Conservation (phyloP, 1,139 yeast genomes). For the Debaryomycetaceae sp. region DNA sequence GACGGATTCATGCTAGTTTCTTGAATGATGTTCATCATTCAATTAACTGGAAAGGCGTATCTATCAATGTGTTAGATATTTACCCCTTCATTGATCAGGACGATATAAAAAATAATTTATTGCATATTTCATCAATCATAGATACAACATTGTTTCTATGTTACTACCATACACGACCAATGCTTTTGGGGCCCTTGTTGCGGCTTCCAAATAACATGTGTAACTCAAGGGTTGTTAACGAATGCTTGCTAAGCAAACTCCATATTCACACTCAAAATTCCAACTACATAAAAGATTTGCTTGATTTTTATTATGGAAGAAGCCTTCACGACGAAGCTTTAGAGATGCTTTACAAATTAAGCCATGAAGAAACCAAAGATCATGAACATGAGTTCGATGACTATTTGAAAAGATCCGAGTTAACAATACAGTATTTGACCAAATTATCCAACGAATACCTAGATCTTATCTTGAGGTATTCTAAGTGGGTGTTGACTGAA, state of each 20-base stretch:
- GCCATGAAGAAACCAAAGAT: constrained; percentile 22
- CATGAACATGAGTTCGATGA: constrained; percentile 23
- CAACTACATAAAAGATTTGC: constrained; percentile 60
- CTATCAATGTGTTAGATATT: constrained; percentile 39
- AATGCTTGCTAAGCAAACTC: constrained; percentile 40
- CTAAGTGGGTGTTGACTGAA: constrained; percentile 51
- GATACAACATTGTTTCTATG: constrained; percentile 81
- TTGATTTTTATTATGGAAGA: constrained; percentile 74
- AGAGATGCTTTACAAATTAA: constrained; percentile 45
- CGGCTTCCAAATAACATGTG: constrained; percentile 72
- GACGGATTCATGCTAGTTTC: constrained; percentile 45
- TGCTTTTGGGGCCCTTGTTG: constrained; percentile 78
- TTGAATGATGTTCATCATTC: constrained; percentile 22
- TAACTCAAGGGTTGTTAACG: constrained; percentile 60
- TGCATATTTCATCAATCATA: constrained; percentile 46
- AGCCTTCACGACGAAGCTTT: constrained; percentile 67
- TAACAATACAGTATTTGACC: constrained; percentile 65
- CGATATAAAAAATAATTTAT: constrained; percentile 11
- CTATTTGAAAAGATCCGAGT: constrained; percentile 39
- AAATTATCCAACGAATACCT: constrained; percentile 51
- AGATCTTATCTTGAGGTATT: constrained; percentile 56
- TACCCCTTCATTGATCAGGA: constrained; percentile 18
- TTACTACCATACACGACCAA: constrained; percentile 64
- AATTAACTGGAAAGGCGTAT: constrained; percentile 45
- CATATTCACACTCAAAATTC: constrained; percentile 29